A percentile compares a stretch with the other conserved stretches of the same genome.
phyloP scores from a whole-genome alignment of 139 green algal genomes.

The Chlamydomonas incerta region DNA sequence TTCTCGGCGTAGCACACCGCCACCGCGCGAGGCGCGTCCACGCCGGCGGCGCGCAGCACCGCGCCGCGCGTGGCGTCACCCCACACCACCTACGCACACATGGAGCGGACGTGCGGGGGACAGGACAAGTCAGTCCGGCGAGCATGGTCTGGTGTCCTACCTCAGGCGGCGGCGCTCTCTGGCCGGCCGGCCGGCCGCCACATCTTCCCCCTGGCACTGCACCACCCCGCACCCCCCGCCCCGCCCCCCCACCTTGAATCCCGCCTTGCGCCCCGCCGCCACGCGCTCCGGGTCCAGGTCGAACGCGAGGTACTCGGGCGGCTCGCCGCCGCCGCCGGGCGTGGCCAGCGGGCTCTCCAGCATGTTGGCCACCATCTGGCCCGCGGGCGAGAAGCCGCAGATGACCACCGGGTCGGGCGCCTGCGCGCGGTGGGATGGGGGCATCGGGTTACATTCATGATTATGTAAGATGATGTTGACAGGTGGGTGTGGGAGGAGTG shows the following conservation, averaged over 20 bases:
- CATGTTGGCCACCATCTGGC: slow-evolving; percentile 90
- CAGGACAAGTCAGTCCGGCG: too few relatives aligned
- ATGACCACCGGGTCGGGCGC: slow-evolving; percentile 10
- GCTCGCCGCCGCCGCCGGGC: background rate
- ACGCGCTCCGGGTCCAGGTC: slow-evolving; percentile 81
- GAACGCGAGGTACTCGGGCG: slow-evolving; percentile 85
- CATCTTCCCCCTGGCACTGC: too few relatives aligned
- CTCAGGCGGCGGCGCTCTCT: too few relatives aligned
- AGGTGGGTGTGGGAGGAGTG: too few relatives aligned
- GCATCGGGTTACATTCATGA: background rate
- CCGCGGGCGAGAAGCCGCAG: slow-evolving; percentile 42
- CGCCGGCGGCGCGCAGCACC: slow-evolving; percentile 85
- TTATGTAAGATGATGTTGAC: too few relatives aligned
- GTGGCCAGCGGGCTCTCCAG: slow-evolving; percentile 74
- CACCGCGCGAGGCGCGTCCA: slow-evolving; percentile 75
- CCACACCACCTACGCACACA: slow-evolving; percentile 54
- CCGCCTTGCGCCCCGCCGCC: slow-evolving; percentile 52
- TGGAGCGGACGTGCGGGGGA: too few relatives aligned
- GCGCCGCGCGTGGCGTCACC: slow-evolving; percentile 78
- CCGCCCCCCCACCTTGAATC: slow-evolving; percentile 37
- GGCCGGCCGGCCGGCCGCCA: too few relatives aligned
- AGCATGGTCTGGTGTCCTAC: too few relatives aligned
- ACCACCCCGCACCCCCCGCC: too few relatives aligned
- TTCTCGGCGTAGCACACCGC: slow-evolving; percentile 77
- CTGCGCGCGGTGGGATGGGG: background rate